These are phyloP conservation scores for Lactarius akahatsu DNA, from an alignment of 768 basidiomycete species.

Conservation along the genomic window DNA sequence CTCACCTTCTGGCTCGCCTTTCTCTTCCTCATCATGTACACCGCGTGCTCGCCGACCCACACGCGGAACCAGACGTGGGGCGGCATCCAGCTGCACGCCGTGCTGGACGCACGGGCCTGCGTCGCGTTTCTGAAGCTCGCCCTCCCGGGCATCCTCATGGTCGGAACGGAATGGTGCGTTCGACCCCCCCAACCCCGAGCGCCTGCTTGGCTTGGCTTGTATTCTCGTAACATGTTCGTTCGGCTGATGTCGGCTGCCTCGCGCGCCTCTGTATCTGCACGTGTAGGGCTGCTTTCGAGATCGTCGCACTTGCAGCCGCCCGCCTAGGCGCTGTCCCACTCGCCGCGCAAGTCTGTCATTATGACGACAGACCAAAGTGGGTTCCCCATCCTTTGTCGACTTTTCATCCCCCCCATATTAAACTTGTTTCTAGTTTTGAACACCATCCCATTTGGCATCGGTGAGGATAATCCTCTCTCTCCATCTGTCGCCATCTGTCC, in stretches of 20 bases:
- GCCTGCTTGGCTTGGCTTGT: not conserved
- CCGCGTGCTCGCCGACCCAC: constrained; percentile 52
- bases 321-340: constrained; percentile 63
- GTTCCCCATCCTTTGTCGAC: constrained; percentile 6
- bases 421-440: constrained; percentile 51
- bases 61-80: constrained; percentile 62
- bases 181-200: not conserved
- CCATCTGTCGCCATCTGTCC: not conserved
- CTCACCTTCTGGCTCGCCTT: constrained; percentile 72
- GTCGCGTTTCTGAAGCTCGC: constrained; percentile 61
- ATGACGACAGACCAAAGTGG: constrained; percentile 79
- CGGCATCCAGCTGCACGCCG: constrained; percentile 47
- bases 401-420: too few relatives aligned
- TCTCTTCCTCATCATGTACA: constrained; percentile 49
- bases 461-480: too few relatives aligned
- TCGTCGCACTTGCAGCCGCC: constrained; percentile 76
- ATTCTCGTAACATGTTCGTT: not conserved
- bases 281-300: constrained; percentile 75
- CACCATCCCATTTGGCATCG: constrained; percentile 75
- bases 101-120: constrained; percentile 52
- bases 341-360: constrained; percentile 73
- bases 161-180: constrained; percentile 74
- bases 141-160: constrained; percentile 76
- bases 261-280: not conserved
- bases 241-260: not conserved